Conservation (phyloP, 495 filamentous ascomycete species). For the Lophiostoma macrostomum region DNA sequence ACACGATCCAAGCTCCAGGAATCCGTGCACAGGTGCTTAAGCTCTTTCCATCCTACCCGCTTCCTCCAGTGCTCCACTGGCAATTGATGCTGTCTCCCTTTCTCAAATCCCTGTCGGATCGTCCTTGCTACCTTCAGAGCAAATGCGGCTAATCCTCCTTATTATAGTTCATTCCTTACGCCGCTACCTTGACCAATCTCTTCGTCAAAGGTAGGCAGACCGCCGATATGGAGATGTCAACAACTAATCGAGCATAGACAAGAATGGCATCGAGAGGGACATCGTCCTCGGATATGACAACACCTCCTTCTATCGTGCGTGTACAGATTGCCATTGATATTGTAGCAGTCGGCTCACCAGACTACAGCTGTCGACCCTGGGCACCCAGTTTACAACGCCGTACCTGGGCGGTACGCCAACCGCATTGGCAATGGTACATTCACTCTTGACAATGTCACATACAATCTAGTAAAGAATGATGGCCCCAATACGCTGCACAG, state of each 20-base stretch:
- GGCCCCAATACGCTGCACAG: constrained; percentile 59
- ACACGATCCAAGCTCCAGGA: constrained; percentile 50
- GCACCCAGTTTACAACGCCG: constrained; percentile 38
- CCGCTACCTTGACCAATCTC: constrained; percentile 56
- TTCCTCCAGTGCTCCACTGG: not conserved
- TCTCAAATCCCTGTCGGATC: too few relatives aligned
- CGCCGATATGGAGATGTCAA: not conserved
- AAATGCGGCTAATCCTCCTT: not conserved
- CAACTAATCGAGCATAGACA: constrained; percentile 39
- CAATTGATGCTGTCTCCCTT: too few relatives aligned
- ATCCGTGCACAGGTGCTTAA: constrained; percentile 52
- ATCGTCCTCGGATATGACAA: constrained; percentile 55
- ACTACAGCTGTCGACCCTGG: constrained; percentile 23
- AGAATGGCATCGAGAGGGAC: constrained; percentile 53
- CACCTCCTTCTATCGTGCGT: constrained; percentile 48
- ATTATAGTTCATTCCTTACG: constrained; percentile 55
- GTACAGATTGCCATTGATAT: constrained; percentile 4
- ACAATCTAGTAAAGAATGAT: constrained; percentile 52
- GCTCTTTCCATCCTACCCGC: not conserved
- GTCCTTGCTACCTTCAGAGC: too few relatives aligned
- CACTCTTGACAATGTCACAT: constrained; percentile 51
- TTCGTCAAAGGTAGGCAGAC: constrained; percentile 44
- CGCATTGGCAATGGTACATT: constrained; percentile 55
- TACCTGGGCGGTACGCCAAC: constrained; percentile 50
- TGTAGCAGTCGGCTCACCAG: constrained; percentile 1